These are phyloP conservation scores for Botrytis fragariae DNA, from an alignment of 2,329 filamentous ascomycete species.

Conservation along the genomic window DNA sequence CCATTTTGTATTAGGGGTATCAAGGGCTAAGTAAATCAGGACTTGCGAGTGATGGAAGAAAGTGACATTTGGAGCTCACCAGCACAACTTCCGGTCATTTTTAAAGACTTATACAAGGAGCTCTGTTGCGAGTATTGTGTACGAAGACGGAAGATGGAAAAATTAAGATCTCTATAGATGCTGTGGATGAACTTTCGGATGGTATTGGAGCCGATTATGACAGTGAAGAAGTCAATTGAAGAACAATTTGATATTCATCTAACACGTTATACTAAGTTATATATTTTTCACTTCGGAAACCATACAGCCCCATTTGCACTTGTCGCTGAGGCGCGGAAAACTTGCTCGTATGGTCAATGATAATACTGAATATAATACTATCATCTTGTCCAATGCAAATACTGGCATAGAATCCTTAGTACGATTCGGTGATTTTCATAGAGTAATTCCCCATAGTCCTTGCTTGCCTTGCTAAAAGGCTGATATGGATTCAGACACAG, in stretches of 20 bases:
- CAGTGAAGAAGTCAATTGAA: neutral
- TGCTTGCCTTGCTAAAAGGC: neutral
- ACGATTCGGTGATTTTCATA: neutral
- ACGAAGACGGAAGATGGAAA: neutral
- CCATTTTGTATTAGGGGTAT: slow-evolving; percentile 20
- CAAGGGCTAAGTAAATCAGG: neutral
- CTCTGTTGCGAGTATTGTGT: neutral
- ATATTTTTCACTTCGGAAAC: neutral
- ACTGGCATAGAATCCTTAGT: neutral
- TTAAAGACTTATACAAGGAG: neutral
- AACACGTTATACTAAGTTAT: neutral
- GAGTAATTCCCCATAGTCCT: neutral
- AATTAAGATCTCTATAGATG: neutral
- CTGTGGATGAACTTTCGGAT: neutral
- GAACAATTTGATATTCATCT: too few species aligned
- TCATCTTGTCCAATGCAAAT: neutral
- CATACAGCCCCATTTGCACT: neutral
- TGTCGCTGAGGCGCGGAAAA: neutral
- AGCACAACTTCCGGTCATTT: neutral
- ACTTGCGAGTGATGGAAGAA: neutral
- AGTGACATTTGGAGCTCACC: neutral
- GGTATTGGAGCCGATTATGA: neutral
- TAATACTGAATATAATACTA: neutral
- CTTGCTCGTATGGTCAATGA: neutral
- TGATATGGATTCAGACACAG: neutral